Conservation (phyloP, 306 rosid genomes). For the Abrus precatorius region DNA sequence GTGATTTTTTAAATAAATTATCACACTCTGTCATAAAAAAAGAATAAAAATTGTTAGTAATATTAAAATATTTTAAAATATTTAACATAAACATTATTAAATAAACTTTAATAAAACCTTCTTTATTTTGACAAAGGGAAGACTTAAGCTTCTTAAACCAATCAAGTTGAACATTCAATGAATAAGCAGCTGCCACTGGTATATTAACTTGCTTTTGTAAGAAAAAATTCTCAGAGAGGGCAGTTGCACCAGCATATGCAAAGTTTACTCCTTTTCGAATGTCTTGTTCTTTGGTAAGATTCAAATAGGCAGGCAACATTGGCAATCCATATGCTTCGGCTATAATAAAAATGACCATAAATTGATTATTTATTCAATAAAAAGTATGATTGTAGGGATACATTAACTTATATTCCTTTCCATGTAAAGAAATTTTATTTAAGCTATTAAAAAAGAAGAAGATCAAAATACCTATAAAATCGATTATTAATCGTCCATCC, state of each 20-base stretch:
- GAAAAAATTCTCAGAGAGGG: not conserved
- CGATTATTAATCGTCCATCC: not conserved
- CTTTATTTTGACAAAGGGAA: not conserved
- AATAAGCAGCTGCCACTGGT: not conserved
- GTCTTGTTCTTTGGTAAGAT: not conserved
- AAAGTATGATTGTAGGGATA: too few relatives aligned
- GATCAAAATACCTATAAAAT: not conserved
- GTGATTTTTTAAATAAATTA: not conserved
- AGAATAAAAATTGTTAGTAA: not conserved
- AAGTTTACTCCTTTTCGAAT: not conserved
- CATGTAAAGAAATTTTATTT: too few relatives aligned
- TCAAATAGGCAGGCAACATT: not conserved
- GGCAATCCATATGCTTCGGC: not conserved
- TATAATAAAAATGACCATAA: not conserved
- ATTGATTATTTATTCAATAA: not conserved
- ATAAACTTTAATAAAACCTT: not conserved
- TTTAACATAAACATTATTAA: not conserved
- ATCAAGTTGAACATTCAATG: not conserved
- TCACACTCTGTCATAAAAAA: not conserved
- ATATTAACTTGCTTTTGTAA: not conserved
- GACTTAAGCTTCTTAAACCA: not conserved
- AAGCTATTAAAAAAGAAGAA: too few relatives aligned
- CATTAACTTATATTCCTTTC: too few relatives aligned
- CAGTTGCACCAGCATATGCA: not conserved
- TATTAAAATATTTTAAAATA: not conserved